A percentile compares a stretch with the other conserved stretches of the same genome.
phyloP scores from a whole-genome alignment of 441 rosid species.

The Eruca vesicaria region DNA sequence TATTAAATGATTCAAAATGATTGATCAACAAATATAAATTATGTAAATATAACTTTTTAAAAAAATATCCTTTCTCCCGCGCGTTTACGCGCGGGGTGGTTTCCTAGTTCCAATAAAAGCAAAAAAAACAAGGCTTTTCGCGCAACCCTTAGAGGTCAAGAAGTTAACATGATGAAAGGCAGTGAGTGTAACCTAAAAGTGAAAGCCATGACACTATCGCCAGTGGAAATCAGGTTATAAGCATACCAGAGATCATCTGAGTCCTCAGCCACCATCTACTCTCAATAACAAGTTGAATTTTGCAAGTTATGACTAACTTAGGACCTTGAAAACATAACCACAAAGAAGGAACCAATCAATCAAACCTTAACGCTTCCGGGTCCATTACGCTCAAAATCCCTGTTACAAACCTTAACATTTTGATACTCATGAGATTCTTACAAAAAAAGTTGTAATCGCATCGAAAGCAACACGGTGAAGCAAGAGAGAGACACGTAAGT shows the following conservation, averaged over 20 bases:
- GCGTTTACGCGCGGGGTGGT: too few species aligned
- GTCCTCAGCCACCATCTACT: conserved; percentile 79
- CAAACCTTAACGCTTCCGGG: conserved; percentile 90
- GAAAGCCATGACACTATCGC: conserved; percentile 80
- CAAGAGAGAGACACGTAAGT: not conserved
- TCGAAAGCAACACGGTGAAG: not conserved
- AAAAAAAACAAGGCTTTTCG: not conserved
- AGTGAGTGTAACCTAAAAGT: conserved; percentile 67
- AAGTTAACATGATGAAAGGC: not conserved
- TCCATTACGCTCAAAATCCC: conserved; percentile 54
- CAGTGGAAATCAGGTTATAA: conserved; percentile 74
- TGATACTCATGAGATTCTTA: too few species aligned
- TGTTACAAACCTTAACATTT: too few species aligned
- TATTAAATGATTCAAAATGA: too few species aligned
- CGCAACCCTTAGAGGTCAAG: not conserved
- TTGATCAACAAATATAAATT: too few species aligned
- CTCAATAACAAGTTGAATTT: not conserved
- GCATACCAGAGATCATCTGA: conserved; percentile 92
- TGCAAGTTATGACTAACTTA: not conserved
- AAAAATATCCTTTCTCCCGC: too few species aligned
- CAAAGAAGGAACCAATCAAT: not conserved
- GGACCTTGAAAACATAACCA: not conserved
- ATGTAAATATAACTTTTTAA: too few species aligned
- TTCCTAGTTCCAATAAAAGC: not conserved
- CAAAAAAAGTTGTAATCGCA: too few species aligned